Base-by-base conservation (phyloP, 1,284 basidiomycete species). In the Sporisorium scitamineum region DNA sequence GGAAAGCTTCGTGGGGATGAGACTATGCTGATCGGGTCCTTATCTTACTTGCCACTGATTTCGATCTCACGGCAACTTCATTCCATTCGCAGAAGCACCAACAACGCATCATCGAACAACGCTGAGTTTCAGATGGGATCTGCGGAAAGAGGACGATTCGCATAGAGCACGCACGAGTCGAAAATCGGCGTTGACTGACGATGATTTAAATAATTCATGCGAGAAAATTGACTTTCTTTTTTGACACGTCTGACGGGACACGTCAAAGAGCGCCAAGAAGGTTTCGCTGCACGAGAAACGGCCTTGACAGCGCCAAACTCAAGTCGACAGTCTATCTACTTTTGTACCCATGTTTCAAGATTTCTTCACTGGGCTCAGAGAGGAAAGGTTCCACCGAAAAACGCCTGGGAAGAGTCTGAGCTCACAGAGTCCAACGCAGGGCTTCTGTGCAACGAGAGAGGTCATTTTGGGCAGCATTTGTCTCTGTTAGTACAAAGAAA, bases 161-260 rank as follows among this genome's bases (percentile, higher is more conserved):
- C 37, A 18, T 27, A 5, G 16, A 47, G 27, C 26, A 47, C 18
- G 11, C 5, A n/a, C 39, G 11, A 41, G 18, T n/a, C 7, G 41
- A 18, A 42, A 42, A 20, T 42, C 41, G 13, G 41, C 41, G 41
- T 20, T 42, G 41, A 20, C 41, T 20, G 16, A 42, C n/a, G n/a
- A n/a, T n/a, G n/a, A n/a, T n/a, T n/a, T n/a, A n/a, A n/a, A n/a
- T n/a, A n/a, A n/a, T n/a, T 39, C 37, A 8, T 14, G 4, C 37
- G n/a, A 39, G 37, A 18, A n/a, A 18, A 39, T 39, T 8, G 18
- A 18, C 37, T 14, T 45, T 27, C 44, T 54, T 59, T 51, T 56
- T 56, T 48, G 60, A 72, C 70, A 67, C 64, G 45, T 62, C 55
- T 18, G 60, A 51, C 54, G 69, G 44, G 59, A 70, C 62, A 70